Evolutionary conservation across 225 moss, liverwort and hornwort genomes (phyloP).

Genomic region (Pseudisothecium myosuroides): DNA sequence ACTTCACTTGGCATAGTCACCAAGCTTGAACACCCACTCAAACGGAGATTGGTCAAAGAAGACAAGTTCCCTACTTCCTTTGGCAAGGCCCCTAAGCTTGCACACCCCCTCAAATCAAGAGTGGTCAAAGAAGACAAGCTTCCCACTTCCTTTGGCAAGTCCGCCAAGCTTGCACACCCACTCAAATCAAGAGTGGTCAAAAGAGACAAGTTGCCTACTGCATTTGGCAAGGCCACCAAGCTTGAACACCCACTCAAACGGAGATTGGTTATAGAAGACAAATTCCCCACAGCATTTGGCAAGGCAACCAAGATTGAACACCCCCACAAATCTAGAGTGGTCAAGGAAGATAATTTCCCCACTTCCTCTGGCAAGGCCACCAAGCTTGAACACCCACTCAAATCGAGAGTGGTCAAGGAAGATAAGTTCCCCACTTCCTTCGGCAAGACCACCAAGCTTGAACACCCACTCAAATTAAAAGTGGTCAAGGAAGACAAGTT

Average conservation of each 20-base stretch:
- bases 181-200: not conserved
- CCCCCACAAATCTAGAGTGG: too few relatives aligned
- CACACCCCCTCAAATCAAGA: too few relatives aligned
- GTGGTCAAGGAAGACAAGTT: too few relatives aligned
- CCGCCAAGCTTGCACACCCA: rapidly evolving
- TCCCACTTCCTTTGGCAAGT: not conserved
- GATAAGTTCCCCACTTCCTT: not conserved
- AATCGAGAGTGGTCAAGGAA: not conserved
- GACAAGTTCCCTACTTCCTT: not conserved
- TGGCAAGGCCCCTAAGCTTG: too few relatives aligned
- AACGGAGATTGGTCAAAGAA: not conserved
- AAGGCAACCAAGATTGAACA: too few relatives aligned
- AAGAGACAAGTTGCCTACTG: not conserved
- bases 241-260: rapidly evolving
- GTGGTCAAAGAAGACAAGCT: not conserved
- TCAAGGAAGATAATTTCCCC: too few relatives aligned
- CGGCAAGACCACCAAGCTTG: not conserved
- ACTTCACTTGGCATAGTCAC: not conserved
- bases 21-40: not conserved
- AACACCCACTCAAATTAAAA: rapidly evolving
- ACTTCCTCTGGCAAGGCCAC: not conserved
- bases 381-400: not conserved
- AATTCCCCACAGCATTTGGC: not conserved
- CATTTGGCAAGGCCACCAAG: not conserved
- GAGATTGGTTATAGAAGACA: not conserved